Evolutionary conservation across 1,139 yeast genomes (phyloP), one percentile per base, ranked within the genome.

Genomic region (Petasospora fabianii): DNA sequence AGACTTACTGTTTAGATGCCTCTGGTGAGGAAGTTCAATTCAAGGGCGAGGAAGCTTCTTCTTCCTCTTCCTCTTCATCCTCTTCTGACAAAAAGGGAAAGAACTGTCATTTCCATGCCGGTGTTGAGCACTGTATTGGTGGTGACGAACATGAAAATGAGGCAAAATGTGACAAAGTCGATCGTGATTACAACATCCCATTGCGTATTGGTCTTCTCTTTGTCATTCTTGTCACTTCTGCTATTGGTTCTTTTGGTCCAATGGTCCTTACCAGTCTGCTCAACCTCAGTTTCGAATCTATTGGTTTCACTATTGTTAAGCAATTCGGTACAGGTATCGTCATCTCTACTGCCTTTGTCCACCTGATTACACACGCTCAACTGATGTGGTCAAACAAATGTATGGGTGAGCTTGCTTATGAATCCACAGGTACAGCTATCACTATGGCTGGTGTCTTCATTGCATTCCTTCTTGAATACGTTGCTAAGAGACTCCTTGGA

Each of bases 281-380:
- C 39, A 65, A 71, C 44, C 55, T 80, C 50, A 88, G 82, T 3
- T 56, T 68, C 15, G 62, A 14, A 65, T 73, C 70, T 66, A 75
- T 38, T 80, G 78, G 55, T 69, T 80, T 55, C 62, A 77, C 39
- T 77, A 84, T 43, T 13, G 39, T 64, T 31, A 83, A 82, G 53
- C 84, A 74, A 62, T 85, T 85, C 58, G 95, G 95, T 47, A 80
- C 92, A 2, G 95, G 95, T 32, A 94, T 85, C 32, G 84, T 86
- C 53, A 69, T 85, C 10, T 87, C 95, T 3, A 85, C 95, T 2
- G 85, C 92, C 0, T 80, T 83, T 49, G 81, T 85, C 43, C 95
- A 85, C 61, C 67, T 85, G 44, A 67, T 85, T 54, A 79, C 80
- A 46, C 94, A 92, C 1, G 90, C 92, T 6, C 68, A 71, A 46